Evolutionary conservation across 768 basidiomycete species (phyloP).

Genomic region (Hypholoma sublateritium): DNA sequence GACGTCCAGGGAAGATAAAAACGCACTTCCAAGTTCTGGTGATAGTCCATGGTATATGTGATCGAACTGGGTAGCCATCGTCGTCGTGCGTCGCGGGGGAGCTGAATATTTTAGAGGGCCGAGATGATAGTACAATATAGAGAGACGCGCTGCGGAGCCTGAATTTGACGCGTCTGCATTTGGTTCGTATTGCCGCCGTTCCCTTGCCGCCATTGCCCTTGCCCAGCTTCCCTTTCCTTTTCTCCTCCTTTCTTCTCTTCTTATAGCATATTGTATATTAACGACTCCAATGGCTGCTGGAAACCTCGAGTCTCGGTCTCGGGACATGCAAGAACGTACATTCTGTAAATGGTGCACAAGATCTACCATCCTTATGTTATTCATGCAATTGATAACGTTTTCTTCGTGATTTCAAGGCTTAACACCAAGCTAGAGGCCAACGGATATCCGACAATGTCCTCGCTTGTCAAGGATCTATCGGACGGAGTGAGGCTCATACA

Average conservation of each 20-base stretch:
- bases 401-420: conserved; percentile 55
- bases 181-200: not conserved
- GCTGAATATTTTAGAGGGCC: conserved; percentile 8
- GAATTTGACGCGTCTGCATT: conserved; percentile 35
- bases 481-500: conserved; percentile 96
- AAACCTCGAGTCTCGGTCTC: conserved; percentile 61
- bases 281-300: conserved; percentile 26
- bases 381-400: not conserved
- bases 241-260: not conserved
- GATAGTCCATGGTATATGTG: conserved; percentile 75
- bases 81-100: not conserved
- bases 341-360: conserved; percentile 84
- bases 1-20: not conserved
- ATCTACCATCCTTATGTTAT: conserved; percentile 2
- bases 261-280: not conserved
- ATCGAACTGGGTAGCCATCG: conserved; percentile 78
- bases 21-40: conserved; percentile 81
- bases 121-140: conserved; percentile 16
- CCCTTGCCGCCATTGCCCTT: conserved; percentile 3
- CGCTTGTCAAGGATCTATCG: conserved; percentile 86
- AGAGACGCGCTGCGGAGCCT: conserved; percentile 46
- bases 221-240: conserved; percentile 7
- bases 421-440: conserved; percentile 91
- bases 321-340: conserved; percentile 72
- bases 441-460: conserved; percentile 84